Conservation (phyloP, 2,329 filamentous ascomycete genomes). For the Alternaria brassicae region DNA sequence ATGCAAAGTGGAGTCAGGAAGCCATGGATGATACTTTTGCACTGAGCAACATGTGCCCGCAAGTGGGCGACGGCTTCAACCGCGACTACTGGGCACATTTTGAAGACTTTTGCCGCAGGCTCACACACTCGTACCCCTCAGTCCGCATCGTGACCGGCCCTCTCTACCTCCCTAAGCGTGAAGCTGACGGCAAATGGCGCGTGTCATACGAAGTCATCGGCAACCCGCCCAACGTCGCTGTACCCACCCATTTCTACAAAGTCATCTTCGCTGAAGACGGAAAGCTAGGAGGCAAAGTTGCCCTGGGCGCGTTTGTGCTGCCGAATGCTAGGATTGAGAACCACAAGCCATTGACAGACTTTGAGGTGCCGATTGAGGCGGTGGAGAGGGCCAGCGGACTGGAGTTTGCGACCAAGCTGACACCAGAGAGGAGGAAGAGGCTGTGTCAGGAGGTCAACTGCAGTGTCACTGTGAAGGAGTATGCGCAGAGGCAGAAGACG, state of each 20-base stretch:
- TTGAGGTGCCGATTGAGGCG: slow-evolving; percentile 92
- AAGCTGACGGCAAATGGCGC: slow-evolving; percentile 93
- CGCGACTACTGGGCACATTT: slow-evolving; percentile 99
- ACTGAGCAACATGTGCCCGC: slow-evolving; percentile 96
- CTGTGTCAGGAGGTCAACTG: slow-evolving; percentile 89
- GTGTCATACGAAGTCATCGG: slow-evolving; percentile 97
- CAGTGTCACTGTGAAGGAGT: slow-evolving; percentile 83
- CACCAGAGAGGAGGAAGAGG: slow-evolving; percentile 73
- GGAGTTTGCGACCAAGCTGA: slow-evolving; percentile 85
- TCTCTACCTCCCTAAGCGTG: slow-evolving; percentile 86
- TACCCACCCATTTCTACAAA: slow-evolving; percentile 99
- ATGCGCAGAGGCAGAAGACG: slow-evolving; percentile 63
- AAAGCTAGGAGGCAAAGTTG: slow-evolving; percentile 68
- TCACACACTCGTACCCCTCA: slow-evolving; percentile 81
- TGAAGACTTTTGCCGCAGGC: slow-evolving; percentile 90
- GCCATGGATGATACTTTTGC: slow-evolving; percentile 97
- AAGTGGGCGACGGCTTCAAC: slow-evolving; percentile 98
- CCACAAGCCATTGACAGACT: slow-evolving; percentile 84
- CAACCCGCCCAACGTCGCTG: slow-evolving; percentile 88
- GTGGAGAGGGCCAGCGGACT: slow-evolving; percentile 91
- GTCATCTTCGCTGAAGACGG: slow-evolving; percentile 96
- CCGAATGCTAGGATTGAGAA: slow-evolving; percentile 91
- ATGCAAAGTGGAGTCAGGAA: slow-evolving; percentile 91
- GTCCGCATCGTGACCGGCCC: slow-evolving; percentile 94
- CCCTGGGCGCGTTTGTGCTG: slow-evolving; percentile 91